Base-by-base conservation (phyloP, 257 asterid species). In the Leptodermis oblonga region DNA sequence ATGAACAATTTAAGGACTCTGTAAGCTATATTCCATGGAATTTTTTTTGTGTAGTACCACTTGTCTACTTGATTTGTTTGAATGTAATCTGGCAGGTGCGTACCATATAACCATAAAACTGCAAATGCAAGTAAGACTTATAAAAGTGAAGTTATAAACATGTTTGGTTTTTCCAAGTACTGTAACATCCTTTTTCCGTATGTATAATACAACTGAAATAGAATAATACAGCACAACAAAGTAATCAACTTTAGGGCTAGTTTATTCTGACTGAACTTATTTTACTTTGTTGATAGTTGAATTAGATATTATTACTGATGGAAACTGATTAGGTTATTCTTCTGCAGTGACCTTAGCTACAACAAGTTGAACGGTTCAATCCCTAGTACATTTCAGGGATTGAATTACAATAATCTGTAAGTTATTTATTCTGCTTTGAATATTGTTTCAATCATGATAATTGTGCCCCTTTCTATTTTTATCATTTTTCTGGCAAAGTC, bases 341-440 rank as follows among this genome's bases (percentile, higher is more conserved):
- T 77, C 23, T 79, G 77, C 90, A 93, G 98, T 43, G 98, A 93
- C 73, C 87, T 93, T 73, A 90, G 92, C 79, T 87, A 80, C 85
- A 93, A 93, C 84, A 79, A 58, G 81, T 70, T 93, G 85, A 82
- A 54, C 73, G 92, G 91, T 56, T 70, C 41, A 66, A 85, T 93
- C 70, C 90, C 86, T 30, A 37, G 7, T 69, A 62, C 41, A 25
- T 63, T 90, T 31, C 72, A 70, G 70, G 37, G 28, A 10, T 62
- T 82, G 72, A 2, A 4, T 0, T 20, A 83, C 22, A 14, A 70
- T 36, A 37, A 70, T 76, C 20, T 88, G 98, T 93, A 85, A 62
- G 82, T n/a, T n/a, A n/a, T n/a, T 78, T 70, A 4, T 67, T 28
- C 66, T 20, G 62, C 7, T 43, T n/a, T n/a, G 34, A 20, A 60